phyloP scores from a whole-genome alignment of 257 asterid genomes.

The Solanum tarijense region DNA sequence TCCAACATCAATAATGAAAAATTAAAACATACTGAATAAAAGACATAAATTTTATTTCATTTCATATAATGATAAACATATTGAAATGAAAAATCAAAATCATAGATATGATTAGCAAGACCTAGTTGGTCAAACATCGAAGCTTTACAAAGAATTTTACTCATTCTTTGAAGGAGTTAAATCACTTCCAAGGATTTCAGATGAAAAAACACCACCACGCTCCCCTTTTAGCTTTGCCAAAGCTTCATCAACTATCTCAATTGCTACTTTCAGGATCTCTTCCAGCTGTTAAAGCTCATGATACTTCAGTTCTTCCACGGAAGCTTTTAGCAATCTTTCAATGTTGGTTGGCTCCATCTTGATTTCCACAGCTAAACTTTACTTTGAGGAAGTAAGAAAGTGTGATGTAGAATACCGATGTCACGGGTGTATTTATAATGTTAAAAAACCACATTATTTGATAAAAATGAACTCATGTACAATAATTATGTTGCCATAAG shows the following conservation, averaged over 20 bases:
- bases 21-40: too few relatives aligned
- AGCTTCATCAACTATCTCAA: not conserved
- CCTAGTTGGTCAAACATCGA: not conserved
- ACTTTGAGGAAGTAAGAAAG: not conserved
- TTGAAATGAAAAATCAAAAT: too few relatives aligned
- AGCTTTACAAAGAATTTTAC: not conserved
- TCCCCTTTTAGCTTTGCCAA: not conserved
- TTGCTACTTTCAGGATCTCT: not conserved
- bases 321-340: not conserved
- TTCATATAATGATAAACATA: too few relatives aligned
- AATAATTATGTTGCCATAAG: too few relatives aligned
- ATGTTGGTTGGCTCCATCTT: not conserved
- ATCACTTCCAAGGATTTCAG: not conserved
- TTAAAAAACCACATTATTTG: too few relatives aligned
- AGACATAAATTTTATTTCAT: not conserved
- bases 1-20: too few relatives aligned
- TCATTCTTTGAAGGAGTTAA: not conserved
- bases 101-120: not conserved
- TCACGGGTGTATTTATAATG: not conserved
- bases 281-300: not conserved
- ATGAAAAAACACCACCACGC: not conserved
- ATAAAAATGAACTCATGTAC: not conserved
- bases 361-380: not conserved
- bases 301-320: not conserved
- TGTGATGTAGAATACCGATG: not conserved